Evolutionary conservation across 1,284 basidiomycete genomes (phyloP).

Genomic region (Melampsora americana): DNA sequence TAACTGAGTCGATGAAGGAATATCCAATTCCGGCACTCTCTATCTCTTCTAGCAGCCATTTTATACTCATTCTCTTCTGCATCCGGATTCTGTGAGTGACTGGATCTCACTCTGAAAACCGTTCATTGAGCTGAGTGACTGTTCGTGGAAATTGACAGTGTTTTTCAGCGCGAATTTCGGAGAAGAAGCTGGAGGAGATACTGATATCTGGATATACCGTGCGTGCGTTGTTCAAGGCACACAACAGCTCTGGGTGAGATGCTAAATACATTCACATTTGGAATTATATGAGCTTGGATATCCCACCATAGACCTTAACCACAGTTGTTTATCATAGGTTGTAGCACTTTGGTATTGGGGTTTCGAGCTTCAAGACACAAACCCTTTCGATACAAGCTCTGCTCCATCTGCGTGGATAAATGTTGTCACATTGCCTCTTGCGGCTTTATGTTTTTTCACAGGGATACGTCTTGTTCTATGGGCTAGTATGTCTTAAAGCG

Average conservation of each 20-base stretch:
- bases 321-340: constrained; percentile 62
- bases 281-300: background rate
- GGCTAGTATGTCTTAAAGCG: constrained; percentile 68
- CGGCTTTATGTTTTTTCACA: constrained; percentile 70
- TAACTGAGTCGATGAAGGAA: constrained; percentile 56
- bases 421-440: constrained; percentile 75
- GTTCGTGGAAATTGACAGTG: constrained; percentile 48
- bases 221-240: constrained; percentile 78
- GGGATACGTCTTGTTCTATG: constrained; percentile 75
- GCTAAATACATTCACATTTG: background rate
- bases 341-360: constrained; percentile 94
- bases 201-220: constrained; percentile 82
- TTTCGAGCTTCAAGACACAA: constrained; percentile 65
- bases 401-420: constrained; percentile 59
- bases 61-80: constrained; percentile 81
- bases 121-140: background rate
- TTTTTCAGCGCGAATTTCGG: constrained; percentile 94
- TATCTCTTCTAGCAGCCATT: constrained; percentile 75
- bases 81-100: constrained; percentile 66
- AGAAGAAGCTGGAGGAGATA: constrained; percentile 88
- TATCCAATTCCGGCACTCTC: constrained; percentile 58
- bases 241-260: constrained; percentile 41
- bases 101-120: too few species aligned
- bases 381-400: constrained; percentile 61
- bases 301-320: background rate